Percentiles rank a stretch among this genome's conserved stretches.
phyloP scores from a whole-genome alignment of 495 filamentous ascomycete genomes.

The Aspergillus taichungensis region DNA sequence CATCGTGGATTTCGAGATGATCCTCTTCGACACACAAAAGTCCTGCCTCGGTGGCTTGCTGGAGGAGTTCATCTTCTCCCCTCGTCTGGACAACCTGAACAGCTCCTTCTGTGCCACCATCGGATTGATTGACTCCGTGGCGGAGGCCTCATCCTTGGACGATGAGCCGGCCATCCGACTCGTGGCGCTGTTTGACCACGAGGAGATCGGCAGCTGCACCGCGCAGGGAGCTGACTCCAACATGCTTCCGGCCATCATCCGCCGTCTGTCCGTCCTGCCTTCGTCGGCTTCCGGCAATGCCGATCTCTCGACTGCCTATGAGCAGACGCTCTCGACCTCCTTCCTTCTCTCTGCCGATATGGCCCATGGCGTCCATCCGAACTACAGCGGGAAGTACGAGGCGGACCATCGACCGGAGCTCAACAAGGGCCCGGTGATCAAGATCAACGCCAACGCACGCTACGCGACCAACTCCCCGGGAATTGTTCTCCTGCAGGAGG shows the following conservation, averaged over 20 bases:
- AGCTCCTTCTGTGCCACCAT: conserved; percentile 86
- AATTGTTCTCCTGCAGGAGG: conserved; percentile 84
- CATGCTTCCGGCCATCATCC: conserved; percentile 78
- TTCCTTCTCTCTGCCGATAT: conserved; percentile 97
- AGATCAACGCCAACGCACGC: conserved; percentile 93
- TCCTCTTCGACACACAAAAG: conserved; percentile 92
- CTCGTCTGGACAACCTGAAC: conserved; percentile 85
- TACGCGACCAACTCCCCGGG: conserved; percentile 96
- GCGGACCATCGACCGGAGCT: conserved; percentile 81
- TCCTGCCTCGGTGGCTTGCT: conserved; percentile 80
- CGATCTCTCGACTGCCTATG: conserved; percentile 69
- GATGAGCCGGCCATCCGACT: conserved; percentile 76
- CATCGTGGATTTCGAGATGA: conserved; percentile 88
- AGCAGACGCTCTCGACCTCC: conserved; percentile 84
- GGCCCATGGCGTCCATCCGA: conserved; percentile 92
- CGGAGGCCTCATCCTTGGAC: conserved; percentile 50
- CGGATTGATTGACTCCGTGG: conserved; percentile 74
- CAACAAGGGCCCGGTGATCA: conserved; percentile 94
- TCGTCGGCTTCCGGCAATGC: conserved; percentile 35
- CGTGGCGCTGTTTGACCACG: conserved; percentile 91
- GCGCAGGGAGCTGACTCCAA: conserved; percentile 94
- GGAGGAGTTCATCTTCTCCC: conserved; percentile 90
- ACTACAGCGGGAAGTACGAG: conserved; percentile 90
- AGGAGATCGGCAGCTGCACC: conserved; percentile 86
- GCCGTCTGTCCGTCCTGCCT: conserved; percentile 74